Conservation (phyloP, 2,329 filamentous ascomycete genomes). For the Akanthomyces uredinophilus region DNA sequence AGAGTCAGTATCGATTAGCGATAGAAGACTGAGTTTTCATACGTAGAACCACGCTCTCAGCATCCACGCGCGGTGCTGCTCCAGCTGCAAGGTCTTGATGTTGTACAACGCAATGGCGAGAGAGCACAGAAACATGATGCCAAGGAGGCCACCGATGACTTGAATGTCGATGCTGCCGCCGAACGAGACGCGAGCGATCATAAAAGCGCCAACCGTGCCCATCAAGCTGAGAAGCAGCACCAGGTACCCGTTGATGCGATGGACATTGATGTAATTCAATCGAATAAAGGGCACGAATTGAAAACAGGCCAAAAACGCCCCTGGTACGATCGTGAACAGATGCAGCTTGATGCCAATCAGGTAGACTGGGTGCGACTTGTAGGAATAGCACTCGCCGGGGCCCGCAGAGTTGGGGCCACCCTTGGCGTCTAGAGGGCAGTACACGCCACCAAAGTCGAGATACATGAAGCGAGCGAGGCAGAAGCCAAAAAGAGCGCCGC, state of each 20-base stretch:
- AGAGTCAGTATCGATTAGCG: not conserved
- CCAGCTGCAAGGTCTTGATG: conserved; percentile 54
- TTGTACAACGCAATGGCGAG: conserved; percentile 46
- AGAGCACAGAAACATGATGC: conserved; percentile 37
- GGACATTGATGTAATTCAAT: conserved; percentile 44
- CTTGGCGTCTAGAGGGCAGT: conserved; percentile 19
- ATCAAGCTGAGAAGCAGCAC: conserved; percentile 42
- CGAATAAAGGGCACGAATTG: conserved; percentile 44
- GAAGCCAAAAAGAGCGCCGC: conserved; percentile 40
- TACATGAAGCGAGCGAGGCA: conserved; percentile 41
- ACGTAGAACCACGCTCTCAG: conserved; percentile 47
- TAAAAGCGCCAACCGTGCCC: conserved; percentile 42
- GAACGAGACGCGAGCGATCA: conserved; percentile 45
- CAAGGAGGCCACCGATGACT: conserved; percentile 34
- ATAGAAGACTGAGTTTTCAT: conserved; percentile 9
- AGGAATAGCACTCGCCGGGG: conserved; percentile 38
- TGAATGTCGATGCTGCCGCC: conserved; percentile 49
- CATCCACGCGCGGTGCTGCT: conserved; percentile 60
- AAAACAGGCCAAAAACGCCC: conserved; percentile 34
- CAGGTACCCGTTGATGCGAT: conserved; percentile 55
- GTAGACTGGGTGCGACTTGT: conserved; percentile 22
- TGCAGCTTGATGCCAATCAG: conserved; percentile 40
- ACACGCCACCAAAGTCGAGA: conserved; percentile 38
- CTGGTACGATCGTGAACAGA: conserved; percentile 38
- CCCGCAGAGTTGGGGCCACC: conserved; percentile 14